Evolutionary conservation across 176 grass and related monocot genomes (phyloP), one percentile per base, ranked within the genome.

Genomic region (Elaeis guineensis): DNA sequence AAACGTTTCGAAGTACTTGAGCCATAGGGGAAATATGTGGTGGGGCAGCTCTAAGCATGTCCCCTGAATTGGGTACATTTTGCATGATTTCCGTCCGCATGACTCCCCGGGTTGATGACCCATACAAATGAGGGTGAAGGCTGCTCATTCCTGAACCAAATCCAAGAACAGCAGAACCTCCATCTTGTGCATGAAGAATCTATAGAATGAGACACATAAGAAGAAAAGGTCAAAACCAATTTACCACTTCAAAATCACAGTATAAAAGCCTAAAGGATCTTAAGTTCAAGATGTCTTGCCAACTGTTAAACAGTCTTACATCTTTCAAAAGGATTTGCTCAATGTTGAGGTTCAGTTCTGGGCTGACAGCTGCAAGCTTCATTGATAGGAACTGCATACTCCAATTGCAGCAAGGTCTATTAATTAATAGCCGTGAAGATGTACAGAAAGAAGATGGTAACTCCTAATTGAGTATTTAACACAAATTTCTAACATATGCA

Each of bases 351-450:
- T 62, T 90, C 21, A 81, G 54, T 58, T 75, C 86, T n/a, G 83
- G 80, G 25, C 77, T 79, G 21, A 96, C 58, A 0, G 78, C 26
- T 3, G 86, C 79, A 69, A 96, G 83, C 75, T 87, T 96, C 86
- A 96, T 90, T 1, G 86, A 90, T 22, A 96, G 78, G 72, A 96
- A 96, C 91, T 96, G 81, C 73, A 69, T 29, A 75, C 63, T 51
- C 23, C 52, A 55, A n/a, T 52, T 22, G 29, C 50, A 16, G 18
- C 12, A 63, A 77, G 35, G 35, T 44, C 6, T 44, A 12, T 44
- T 44, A 44, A 12, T 44, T 44, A 44, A 44, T 44, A 44, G 6
- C 35, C 12, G 9, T 12, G 9, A 44, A 44, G 11, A 44, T 44
- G 2, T 44, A 12, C 35, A 14, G 11, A 44, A 44, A 44, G 35